Base-by-base conservation (phyloP, 805 yeast genomes). In the Brettanomyces naardenensis region DNA sequence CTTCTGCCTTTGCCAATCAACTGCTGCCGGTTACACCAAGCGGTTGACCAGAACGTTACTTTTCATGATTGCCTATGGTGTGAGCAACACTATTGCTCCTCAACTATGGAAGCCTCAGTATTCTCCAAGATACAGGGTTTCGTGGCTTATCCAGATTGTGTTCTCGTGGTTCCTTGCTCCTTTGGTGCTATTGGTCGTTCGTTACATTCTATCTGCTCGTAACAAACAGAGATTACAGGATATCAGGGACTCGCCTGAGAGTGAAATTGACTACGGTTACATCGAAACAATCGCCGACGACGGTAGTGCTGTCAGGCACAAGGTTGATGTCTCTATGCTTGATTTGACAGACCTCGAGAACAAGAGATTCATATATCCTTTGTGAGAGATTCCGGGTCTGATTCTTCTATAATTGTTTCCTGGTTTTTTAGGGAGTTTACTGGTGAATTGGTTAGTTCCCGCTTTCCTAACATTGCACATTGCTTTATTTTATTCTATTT, bases 281-380 rank as follows among this genome's bases (percentile, higher is more conserved):
- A 17, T 36, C n/a, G 39, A 33, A 19, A 13, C 13, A 10, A 36
- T 59, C 33, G 54, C 61, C 34, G 56, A 49, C 2, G 38, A 45
- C 20, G 65, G 60, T 7, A 54, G 54, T 29, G 52, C 50, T 22
- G 61, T 47, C 28, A 46, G 42, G 17, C 45, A 39, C 25, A 44
- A 51, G 20, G 68, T 62, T n/a, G 57, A 65, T 36, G 37, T 65
- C 29, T 69, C 73, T 1, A 59, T 64, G 48, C 53, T 71, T 39
- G 78, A 71, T 48, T 50, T 70, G 27, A 73, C 79, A 3, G 78
- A 72, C 44, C 49, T 62, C 17, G 72, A 73, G 43, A 71, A 71
- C 47, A 56, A 64, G 43, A 51, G 58, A 19, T 73, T 71, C 44
- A 65, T 72, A 17, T 72, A 72, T 40, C 74, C 75, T 18, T 46